Conservation (phyloP, 805 yeast species). For the Starmerella apicola region DNA sequence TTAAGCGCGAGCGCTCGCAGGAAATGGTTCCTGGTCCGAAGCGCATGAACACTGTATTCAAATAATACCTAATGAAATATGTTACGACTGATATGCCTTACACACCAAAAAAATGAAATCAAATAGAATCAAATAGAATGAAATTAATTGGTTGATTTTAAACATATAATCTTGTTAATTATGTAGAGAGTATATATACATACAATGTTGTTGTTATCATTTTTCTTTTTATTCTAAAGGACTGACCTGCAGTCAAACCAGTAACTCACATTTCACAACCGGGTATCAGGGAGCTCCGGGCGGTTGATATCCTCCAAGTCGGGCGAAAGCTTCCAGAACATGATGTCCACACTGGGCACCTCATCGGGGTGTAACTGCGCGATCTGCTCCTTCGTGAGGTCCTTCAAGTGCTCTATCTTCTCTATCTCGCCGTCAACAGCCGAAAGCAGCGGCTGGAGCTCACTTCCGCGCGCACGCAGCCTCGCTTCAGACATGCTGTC, state of each 20-base stretch:
- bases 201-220: too few species aligned
- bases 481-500: conserved; percentile 55
- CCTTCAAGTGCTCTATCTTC: conserved; percentile 32
- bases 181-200: background rate
- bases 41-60: conserved; percentile 13
- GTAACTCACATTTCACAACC: conserved; percentile 3
- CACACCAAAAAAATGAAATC: background rate
- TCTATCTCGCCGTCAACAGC: conserved; percentile 57
- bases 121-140: background rate
- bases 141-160: too few species aligned
- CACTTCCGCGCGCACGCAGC: conserved; percentile 53
- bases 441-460: conserved; percentile 46
- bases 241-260: background rate
- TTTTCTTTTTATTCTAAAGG: background rate
- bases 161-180: too few species aligned
- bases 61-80: background rate
- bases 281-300: conserved; percentile 13
- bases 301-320: conserved; percentile 11
- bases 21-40: conserved; percentile 16
- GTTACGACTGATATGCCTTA: background rate
- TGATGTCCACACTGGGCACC: conserved; percentile 16
- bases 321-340: conserved; percentile 20
- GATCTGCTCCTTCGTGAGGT: conserved; percentile 5
- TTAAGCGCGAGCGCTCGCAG: conserved; percentile 13
- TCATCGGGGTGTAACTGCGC: conserved; percentile 8